Base-by-base conservation (phyloP, 345 rosid species). In the Eucalyptus viminalis region DNA sequence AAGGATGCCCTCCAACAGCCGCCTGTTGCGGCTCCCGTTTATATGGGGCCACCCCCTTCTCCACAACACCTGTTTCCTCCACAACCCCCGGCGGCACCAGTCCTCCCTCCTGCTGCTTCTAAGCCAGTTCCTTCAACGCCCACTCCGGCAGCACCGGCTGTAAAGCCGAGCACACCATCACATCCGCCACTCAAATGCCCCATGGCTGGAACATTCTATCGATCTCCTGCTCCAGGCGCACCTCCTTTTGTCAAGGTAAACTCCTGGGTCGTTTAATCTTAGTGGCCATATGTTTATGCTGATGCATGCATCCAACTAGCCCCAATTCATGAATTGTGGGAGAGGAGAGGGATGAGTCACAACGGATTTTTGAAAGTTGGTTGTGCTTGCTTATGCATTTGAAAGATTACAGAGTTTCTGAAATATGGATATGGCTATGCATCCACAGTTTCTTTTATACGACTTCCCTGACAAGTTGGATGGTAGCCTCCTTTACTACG, bases 161-260 rank as follows among this genome's bases (percentile, higher is more conserved):
- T 62, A 7, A 86, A 90, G 56, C 80, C 67, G 3, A 88, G 88
- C 87, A 67, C 49, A 25, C 86, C 91, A 88, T 90, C 89, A 14
- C 88, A 90, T 86, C 88, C 51, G 27, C 87, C 51, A 13, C 29
- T 86, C 54, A 90, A 86, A 80, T 88, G 89, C 80, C 89, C 89
- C 62, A 90, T 90, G 91, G 88, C 91, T 34, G 88, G 91, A 45
- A 90, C 91, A n/a, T 88, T 90, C 50, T 90, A 90, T 50, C 88
- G 60, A n/a, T 88, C 89, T 58, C 88, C 89, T 62, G 88, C 89
- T 31, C 91, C 89, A 7, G 89, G 88, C 15, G 91, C 86, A 11
- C 91, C 89, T 8, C 88, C 89, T 86, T 88, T 88, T 60, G 88
- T 90, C 50, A 90, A 90, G 91, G 89, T 90, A 65, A 88, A 10